phyloP scores from a whole-genome alignment of 495 filamentous ascomycete species.

The Aspergillus mulundensis region DNA sequence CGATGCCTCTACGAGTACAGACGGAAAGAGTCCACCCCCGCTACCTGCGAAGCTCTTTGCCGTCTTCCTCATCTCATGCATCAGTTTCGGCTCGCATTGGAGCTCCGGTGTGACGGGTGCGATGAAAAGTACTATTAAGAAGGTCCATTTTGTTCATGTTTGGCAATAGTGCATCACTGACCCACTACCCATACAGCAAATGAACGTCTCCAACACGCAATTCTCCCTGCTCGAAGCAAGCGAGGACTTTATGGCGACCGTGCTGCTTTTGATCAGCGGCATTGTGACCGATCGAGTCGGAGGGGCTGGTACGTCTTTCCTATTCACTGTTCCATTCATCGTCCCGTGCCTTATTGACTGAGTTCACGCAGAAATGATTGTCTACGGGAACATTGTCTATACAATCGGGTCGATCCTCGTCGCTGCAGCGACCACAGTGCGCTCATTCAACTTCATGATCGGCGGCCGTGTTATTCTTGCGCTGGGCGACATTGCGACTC shows the following conservation, averaged over 20 bases:
- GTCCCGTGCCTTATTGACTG: not conserved
- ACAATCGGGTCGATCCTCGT: conserved; percentile 45
- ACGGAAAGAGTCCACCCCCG: conserved; percentile 27
- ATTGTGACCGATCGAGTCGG: conserved; percentile 43
- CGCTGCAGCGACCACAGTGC: conserved; percentile 36
- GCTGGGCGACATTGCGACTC: conserved; percentile 43
- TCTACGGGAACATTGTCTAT: conserved; percentile 43
- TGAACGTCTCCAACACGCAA: conserved; percentile 39
- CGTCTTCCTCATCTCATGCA: conserved; percentile 37
- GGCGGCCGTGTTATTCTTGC: conserved; percentile 38
- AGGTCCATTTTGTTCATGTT: conserved; percentile 25
- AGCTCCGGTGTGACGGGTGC: conserved; percentile 40
- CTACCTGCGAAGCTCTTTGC: conserved; percentile 32
- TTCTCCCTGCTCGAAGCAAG: conserved; percentile 43
- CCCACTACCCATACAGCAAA: conserved; percentile 29
- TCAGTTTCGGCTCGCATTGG: conserved; percentile 43
- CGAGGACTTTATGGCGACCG: conserved; percentile 45
- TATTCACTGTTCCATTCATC: not conserved
- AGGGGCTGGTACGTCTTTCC: conserved; percentile 33
- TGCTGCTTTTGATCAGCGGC: conserved; percentile 40
- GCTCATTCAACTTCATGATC: conserved; percentile 45
- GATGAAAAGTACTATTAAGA: conserved; percentile 45
- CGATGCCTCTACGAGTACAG: not conserved
- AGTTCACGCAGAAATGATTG: conserved; percentile 33
- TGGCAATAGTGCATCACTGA: too few relatives aligned